phyloP scores from a whole-genome alignment of 306 rosid species.

The Lablab purpureus region DNA sequence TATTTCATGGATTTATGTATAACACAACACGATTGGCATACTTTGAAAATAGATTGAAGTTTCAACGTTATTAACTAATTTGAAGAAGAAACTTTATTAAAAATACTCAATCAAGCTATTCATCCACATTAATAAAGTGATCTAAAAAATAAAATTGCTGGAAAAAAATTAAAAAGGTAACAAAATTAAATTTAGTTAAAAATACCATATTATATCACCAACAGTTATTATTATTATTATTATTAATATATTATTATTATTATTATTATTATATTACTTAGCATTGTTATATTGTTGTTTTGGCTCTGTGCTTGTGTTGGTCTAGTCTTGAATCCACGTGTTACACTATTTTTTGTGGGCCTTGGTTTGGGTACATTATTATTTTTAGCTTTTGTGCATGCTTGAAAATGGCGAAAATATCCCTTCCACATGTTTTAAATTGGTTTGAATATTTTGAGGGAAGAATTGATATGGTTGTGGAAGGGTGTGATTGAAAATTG shows the following conservation, averaged over 20 bases:
- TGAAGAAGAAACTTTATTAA: no score
- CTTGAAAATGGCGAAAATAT: background rate
- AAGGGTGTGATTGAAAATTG: background rate
- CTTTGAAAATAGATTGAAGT: no score
- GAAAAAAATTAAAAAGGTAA: no score
- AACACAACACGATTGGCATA: no score
- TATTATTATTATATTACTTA: background rate
- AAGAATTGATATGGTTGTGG: constrained; percentile 9
- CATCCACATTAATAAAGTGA: no score
- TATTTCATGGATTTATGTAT: no score
- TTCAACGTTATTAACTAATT: no score
- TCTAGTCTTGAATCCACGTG: constrained; percentile 28
- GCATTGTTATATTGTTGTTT: background rate
- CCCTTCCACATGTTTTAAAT: constrained; percentile 43
- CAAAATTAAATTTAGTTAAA: no score
- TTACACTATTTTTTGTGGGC: background rate
- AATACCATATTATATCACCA: background rate
- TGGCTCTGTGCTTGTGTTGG: background rate
- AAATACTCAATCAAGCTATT: no score
- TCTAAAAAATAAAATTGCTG: no score
- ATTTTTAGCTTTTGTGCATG: constrained; percentile 4
- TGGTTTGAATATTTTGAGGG: background rate
- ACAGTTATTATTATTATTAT: background rate
- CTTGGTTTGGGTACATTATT: constrained; percentile 15
- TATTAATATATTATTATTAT: background rate